Evolutionary conservation across 139 green algal species (phyloP), one percentile per base, ranked within the genome.

Genomic region (Chlorella sp.): DNA sequence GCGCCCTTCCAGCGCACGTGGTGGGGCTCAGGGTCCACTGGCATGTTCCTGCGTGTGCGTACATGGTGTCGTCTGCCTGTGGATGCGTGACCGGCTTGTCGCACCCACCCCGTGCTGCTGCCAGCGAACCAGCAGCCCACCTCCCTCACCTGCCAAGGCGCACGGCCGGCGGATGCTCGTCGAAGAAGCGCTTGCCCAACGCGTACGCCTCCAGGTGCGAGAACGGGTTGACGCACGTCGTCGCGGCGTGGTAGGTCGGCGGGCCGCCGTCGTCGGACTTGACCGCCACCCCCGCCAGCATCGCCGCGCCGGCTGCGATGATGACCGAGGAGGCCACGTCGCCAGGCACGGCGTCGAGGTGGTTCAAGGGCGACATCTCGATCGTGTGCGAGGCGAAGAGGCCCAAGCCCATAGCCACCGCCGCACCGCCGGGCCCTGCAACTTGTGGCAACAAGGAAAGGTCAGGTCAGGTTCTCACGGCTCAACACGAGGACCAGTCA

Each of bases 291-390:
- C 49, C 49, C 27, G 29, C 32, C 1, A 67, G 50, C 32, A 79
- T 31, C 0, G 71, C 71, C 20, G 81, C 84, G 3, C 76, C 81
- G n/a, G 79, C 77, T 2, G 59, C 76, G n/a, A 91, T 59, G 3
- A 85, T 79, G 2, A 78, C 66, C 2, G 78, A 85, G 30, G 80
- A 74, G 1, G 83, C 82, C 1, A 84, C 23, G 68, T 91, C 86
- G 24, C 76, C 84, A 22, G 86, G 86, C 27, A 91, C 79, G 1
- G 69, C 27, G 76, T 90, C 86, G 31, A 85, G 76, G 20, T 82
- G 62, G 51, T 80, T 74, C n/a, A 63, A 68, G 4, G 79, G 67
- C 32, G 78, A 60, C 64, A 77, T 81, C 27, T 72, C 73, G 31
- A 35, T n/a, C 29, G 71, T 65, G 70, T 77, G 35, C 17, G 77